Conservation (phyloP, 768 basidiomycete genomes). For the Naganishia vishniacii region DNA sequence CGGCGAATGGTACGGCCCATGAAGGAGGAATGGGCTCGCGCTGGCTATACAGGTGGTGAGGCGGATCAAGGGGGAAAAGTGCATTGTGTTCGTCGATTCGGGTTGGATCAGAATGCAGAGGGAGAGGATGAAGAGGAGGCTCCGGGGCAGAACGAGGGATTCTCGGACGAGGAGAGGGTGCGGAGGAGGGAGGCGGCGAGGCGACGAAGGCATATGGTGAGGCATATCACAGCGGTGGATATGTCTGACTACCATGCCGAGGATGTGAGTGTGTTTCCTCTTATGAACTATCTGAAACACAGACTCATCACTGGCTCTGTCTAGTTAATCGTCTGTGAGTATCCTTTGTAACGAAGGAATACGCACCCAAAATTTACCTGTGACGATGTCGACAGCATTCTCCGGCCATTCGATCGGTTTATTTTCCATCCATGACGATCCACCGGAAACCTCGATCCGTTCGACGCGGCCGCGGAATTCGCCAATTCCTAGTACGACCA, state of each 20-base stretch:
- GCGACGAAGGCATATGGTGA: conserved; percentile 49
- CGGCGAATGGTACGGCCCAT: conserved; percentile 66
- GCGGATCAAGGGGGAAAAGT: conserved; percentile 57
- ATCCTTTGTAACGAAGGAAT: neutral
- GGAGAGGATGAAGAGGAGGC: conserved; percentile 35
- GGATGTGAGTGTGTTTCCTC: conserved; percentile 35
- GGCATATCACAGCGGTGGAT: conserved; percentile 47
- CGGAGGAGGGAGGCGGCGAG: conserved; percentile 22
- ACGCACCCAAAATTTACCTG: too few species aligned
- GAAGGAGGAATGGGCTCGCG: conserved; percentile 60
- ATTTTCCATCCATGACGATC: conserved; percentile 44
- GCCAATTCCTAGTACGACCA: neutral
- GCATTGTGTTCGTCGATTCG: conserved; percentile 76
- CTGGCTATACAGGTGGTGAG: conserved; percentile 51
- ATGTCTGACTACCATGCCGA: conserved; percentile 45
- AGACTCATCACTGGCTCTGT: neutral
- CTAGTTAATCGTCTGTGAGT: conserved; percentile 29
- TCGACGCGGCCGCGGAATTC: conserved; percentile 9
- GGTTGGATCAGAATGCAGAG: conserved; percentile 49
- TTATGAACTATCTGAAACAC: neutral
- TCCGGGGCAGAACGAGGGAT: neutral
- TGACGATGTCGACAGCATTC: conserved; percentile 18
- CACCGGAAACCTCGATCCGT: conserved; percentile 22
- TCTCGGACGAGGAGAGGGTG: conserved; percentile 6
- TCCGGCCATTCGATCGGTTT: conserved; percentile 30